phyloP scores from a whole-genome alignment of 306 rosid species.

The Geum urbanum region DNA sequence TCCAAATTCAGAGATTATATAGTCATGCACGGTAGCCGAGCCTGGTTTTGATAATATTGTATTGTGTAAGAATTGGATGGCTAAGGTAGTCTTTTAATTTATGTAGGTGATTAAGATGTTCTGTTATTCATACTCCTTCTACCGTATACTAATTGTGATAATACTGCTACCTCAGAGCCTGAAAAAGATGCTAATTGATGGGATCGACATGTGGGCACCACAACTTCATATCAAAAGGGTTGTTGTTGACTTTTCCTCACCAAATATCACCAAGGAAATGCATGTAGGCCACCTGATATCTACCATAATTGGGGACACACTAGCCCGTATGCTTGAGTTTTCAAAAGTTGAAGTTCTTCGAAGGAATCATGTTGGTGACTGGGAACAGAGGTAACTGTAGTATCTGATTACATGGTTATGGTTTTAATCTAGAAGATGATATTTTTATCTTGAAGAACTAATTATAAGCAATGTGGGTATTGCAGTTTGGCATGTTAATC shows the following conservation, averaged over 20 bases:
- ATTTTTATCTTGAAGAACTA: neutral
- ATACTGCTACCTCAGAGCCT: constrained; percentile 52
- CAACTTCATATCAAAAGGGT: constrained; percentile 58
- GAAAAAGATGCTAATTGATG: constrained; percentile 67
- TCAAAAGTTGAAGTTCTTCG: constrained; percentile 69
- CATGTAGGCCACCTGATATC: constrained; percentile 97
- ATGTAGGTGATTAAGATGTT: neutral
- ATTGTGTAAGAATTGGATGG: constrained; percentile 70
- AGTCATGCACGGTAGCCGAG: constrained; percentile 41
- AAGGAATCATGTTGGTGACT: constrained; percentile 93
- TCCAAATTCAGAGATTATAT: constrained; percentile 64
- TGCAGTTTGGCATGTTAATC: constrained; percentile 97
- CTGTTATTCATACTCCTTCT: neutral
- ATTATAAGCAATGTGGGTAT: constrained; percentile 21
- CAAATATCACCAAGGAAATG: constrained; percentile 95
- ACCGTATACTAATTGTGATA: neutral
- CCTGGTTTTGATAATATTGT: constrained; percentile 45
- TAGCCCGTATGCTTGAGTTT: constrained; percentile 91
- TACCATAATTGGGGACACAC: constrained; percentile 86
- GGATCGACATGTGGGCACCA: constrained; percentile 86
- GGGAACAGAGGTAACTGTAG: constrained; percentile 90
- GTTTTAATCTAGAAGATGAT: neutral
- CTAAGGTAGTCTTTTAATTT: constrained; percentile 46
- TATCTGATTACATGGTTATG: neutral
- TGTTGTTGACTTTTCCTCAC: constrained; percentile 87